Evolutionary conservation across 139 green algal species (phyloP).

Genomic region (Chlamydomonas urium): DNA sequence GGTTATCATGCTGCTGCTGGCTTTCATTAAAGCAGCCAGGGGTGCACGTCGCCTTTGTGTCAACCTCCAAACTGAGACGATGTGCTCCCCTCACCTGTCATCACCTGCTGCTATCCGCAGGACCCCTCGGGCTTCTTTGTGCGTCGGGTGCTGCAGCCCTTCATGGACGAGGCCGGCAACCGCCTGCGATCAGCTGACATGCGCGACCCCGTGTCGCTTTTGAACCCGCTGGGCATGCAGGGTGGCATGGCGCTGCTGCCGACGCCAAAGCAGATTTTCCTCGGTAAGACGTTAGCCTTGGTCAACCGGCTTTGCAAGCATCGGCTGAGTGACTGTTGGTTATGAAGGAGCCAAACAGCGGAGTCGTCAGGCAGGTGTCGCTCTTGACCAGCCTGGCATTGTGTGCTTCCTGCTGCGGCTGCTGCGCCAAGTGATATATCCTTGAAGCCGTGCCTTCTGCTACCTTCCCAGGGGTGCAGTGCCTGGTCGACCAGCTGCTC

Average conservation of each 20-base stretch:
- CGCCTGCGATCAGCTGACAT: neutral
- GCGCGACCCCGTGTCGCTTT: neutral
- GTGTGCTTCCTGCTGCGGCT: too few species aligned
- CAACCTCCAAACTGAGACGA: neutral
- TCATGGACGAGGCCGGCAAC: slow-evolving; percentile 9
- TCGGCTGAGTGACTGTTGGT: too few species aligned
- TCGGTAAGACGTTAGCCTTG: too few species aligned
- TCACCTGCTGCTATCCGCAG: neutral
- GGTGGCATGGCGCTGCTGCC: slow-evolving; percentile 2
- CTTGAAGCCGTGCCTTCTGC: too few species aligned
- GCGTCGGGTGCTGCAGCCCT: slow-evolving; percentile 10
- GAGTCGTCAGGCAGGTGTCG: too few species aligned
- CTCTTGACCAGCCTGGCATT: too few species aligned
- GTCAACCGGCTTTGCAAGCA: too few species aligned
- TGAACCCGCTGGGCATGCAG: slow-evolving; percentile 15
- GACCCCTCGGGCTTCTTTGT: neutral
- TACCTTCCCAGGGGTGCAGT: neutral
- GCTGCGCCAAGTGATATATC: too few species aligned
- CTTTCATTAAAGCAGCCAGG: too few species aligned
- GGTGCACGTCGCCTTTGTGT: too few species aligned
- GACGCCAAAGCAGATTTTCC: neutral
- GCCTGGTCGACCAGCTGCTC: slow-evolving; percentile 16
- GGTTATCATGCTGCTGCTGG: too few species aligned
- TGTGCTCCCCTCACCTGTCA: neutral
- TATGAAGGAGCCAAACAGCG: too few species aligned